phyloP scores from a whole-genome alignment of 2,329 filamentous ascomycete species.

The Acarospora socialis region DNA sequence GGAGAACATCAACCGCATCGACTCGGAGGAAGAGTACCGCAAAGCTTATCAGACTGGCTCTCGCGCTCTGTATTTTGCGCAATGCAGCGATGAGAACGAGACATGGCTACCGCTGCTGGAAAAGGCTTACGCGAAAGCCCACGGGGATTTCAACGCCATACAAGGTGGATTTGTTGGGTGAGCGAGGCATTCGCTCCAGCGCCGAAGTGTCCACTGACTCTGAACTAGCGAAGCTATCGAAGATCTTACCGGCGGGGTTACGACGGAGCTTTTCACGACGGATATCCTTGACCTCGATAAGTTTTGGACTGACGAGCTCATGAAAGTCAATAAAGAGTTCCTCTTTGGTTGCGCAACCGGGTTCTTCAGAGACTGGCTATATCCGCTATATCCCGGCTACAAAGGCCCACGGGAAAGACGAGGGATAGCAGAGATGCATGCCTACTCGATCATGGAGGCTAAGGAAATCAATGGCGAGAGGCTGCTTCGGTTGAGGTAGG shows the following conservation, averaged over 20 bases:
- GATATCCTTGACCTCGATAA: slow-evolving; percentile 51
- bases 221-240: slow-evolving; percentile 38
- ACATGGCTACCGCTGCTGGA: slow-evolving; percentile 71
- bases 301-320: slow-evolving; percentile 72
- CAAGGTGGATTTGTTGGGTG: slow-evolving; percentile 57
- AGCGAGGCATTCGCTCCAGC: slow-evolving; percentile 10
- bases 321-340: slow-evolving; percentile 68
- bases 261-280: slow-evolving; percentile 30
- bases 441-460: slow-evolving; percentile 45
- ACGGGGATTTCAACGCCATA: slow-evolving; percentile 64
- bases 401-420: slow-evolving; percentile 20
- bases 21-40: slow-evolving; percentile 57
- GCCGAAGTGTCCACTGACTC: slow-evolving; percentile 8
- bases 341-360: slow-evolving; percentile 34
- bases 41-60: slow-evolving; percentile 61
- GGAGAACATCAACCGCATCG: slow-evolving; percentile 59
- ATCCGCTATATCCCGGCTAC: slow-evolving; percentile 24
- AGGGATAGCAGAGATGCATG: slow-evolving; percentile 35
- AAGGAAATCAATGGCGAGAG: slow-evolving; percentile 47
- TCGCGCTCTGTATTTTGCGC: slow-evolving; percentile 63
- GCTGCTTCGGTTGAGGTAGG: slow-evolving; percentile 46
- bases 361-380: slow-evolving; percentile 30
- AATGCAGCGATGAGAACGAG: slow-evolving; percentile 61
- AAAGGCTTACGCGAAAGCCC: slow-evolving; percentile 74
- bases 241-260: slow-evolving; percentile 41